Base-by-base conservation (phyloP, 202 grass and related monocot species). In the Zoysia matrella region DNA sequence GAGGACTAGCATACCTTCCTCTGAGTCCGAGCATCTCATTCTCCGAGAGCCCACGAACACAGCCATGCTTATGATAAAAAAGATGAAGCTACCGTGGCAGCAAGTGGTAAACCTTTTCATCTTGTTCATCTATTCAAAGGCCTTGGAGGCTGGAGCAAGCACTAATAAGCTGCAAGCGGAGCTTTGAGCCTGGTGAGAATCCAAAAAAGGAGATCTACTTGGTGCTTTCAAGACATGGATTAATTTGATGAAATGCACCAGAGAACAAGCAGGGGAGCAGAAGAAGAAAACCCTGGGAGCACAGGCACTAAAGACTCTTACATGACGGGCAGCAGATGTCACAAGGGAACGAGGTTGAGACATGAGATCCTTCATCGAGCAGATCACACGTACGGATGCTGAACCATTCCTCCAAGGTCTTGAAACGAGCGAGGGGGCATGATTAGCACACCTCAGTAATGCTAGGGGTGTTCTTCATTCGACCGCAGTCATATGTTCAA, bases 221-320 rank as follows among this genome's bases (percentile, higher is more conserved):
- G 65, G 85, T 91, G 89, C 85, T 82, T 69, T 69, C 46, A 78
- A 88, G 82, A 91, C 88, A 88, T 79, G 89, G 89, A 85, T 85
- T 84, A 30, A 30, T 30, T 30, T 76, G 89, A 85, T 78, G 67
- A 75, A 90, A 43, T 72, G 80, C 57, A 80, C 22, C 43, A 70
- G 60, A 54, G 76, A 84, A 16, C 69, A 60, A 65, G 63, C 76
- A 64, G 65, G 55, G 69, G n/a, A 6, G 3, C 55, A 8, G 62
- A 41, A 77, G 51, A 47, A 57, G 43, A 72, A 58, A 58, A 15
- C 53, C 22, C 22, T 30, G 22, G 22, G 22, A 30, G 22, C 22
- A 30, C 22, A 30, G 22, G 22, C 22, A 30, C 46, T 52, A 73
- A 42, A 71, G 75, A 64, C 42, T 75, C 22, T 12, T 40, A 12